These are phyloP conservation scores for Mucor lusitanicus DNA, from an alignment of 371 early-diverging fungal genomes.

Conservation along the genomic window DNA sequence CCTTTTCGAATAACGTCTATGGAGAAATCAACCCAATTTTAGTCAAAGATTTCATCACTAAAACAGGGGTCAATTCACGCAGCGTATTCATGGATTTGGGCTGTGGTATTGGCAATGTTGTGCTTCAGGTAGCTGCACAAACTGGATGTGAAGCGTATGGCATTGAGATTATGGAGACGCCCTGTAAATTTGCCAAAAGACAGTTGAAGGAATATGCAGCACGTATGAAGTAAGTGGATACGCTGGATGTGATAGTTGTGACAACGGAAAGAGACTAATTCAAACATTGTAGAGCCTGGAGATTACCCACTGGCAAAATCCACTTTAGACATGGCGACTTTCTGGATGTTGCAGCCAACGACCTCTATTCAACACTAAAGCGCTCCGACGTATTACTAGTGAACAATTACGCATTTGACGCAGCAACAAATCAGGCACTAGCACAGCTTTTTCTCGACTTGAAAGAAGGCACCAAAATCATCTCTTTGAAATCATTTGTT, in stretches of 20 bases:
- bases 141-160: constrained; percentile 85
- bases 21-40: constrained; percentile 91
- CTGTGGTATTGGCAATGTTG: constrained; percentile 95
- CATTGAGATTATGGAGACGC: constrained; percentile 91
- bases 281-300: constrained; percentile 51
- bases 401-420: constrained; percentile 93
- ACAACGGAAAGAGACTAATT: neutral
- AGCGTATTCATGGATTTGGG: constrained; percentile 93
- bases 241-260: neutral
- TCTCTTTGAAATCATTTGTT: constrained; percentile 82
- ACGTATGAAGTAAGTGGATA: constrained; percentile 68
- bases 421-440: constrained; percentile 80
- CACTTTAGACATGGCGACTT: constrained; percentile 78
- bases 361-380: constrained; percentile 67
- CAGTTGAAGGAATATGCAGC: constrained; percentile 84
- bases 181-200: constrained; percentile 76
- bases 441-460: constrained; percentile 86
- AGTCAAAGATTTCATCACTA: constrained; percentile 80
- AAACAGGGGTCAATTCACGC: constrained; percentile 63
- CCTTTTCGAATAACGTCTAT: constrained; percentile 94
- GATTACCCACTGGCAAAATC: constrained; percentile 65
- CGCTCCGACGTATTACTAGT: constrained; percentile 91
- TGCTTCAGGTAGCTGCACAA: constrained; percentile 92
- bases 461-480: constrained; percentile 87
- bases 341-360: constrained; percentile 58